Conservation (phyloP, 306 rosid genomes). For the Boehmeria nivea region DNA sequence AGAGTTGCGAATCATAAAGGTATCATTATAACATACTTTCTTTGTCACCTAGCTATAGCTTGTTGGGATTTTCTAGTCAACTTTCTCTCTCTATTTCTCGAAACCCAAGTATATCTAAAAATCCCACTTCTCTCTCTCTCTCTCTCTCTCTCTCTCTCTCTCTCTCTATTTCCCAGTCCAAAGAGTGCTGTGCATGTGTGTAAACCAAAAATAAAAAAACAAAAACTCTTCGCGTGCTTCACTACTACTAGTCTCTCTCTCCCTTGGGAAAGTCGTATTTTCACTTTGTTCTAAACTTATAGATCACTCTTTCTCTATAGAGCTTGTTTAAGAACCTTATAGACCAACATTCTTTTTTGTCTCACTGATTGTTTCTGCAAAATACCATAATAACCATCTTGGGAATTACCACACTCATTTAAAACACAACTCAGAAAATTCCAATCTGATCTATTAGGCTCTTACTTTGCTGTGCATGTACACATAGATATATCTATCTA, state of each 20-base stretch:
- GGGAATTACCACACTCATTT: conserved; percentile 11
- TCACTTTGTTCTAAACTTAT: conserved; percentile 28
- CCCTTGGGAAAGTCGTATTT: conserved; percentile 36
- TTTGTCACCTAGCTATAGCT: conserved; percentile 35
- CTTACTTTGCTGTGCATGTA: conserved; percentile 9
- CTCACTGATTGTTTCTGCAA: conserved; percentile 28
- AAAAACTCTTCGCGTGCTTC: no score
- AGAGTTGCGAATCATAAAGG: conserved; percentile 45
- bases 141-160: no score
- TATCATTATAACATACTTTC: conserved; percentile 46
- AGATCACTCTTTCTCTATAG: no score
- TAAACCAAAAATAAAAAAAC: conserved; percentile 34
- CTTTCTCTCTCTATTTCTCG: conserved; percentile 21
- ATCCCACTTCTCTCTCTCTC: conserved; percentile 15
- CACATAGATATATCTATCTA: no score
- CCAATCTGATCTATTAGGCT: background rate
- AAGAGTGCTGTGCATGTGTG: conserved; percentile 31
- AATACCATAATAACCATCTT: conserved; percentile 14
- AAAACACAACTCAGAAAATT: background rate
- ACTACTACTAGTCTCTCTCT: conserved; percentile 16
- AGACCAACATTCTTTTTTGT: conserved; percentile 56
- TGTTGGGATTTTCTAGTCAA: conserved; percentile 43
- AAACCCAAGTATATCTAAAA: conserved; percentile 25
- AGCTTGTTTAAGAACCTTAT: conserved; percentile 18
- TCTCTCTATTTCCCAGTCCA: conserved; percentile 22